Conservation (phyloP, 2,329 filamentous ascomycete genomes). For the Penicillium sp. region DNA sequence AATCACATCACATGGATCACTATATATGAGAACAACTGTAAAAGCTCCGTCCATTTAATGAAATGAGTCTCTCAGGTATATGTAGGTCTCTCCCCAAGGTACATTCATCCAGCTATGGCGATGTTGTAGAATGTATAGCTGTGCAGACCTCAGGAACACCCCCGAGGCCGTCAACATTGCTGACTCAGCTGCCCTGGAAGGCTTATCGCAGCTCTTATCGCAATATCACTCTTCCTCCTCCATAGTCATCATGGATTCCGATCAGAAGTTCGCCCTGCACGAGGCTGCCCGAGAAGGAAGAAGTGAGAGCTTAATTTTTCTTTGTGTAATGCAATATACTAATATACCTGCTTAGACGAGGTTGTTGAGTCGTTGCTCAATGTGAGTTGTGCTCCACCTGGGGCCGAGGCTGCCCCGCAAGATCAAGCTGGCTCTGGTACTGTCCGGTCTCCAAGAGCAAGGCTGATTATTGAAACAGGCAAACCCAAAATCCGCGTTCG, state of each 20-base stretch:
- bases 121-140: too few relatives aligned
- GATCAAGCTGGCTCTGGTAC: not conserved
- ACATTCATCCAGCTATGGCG: not conserved
- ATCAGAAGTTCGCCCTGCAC: conserved; percentile 72
- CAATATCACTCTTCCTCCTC: conserved; percentile 9
- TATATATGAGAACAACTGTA: not conserved
- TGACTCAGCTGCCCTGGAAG: conserved; percentile 2
- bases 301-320: conserved; percentile 54
- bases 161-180: conserved; percentile 1
- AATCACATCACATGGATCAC: not conserved
- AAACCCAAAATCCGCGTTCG: conserved; percentile 72
- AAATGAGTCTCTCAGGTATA: not conserved
- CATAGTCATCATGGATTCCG: conserved; percentile 36
- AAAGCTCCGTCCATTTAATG: not conserved
- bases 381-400: conserved; percentile 42
- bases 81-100: not conserved
- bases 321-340: conserved; percentile 15
- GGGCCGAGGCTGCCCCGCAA: conserved; percentile 26
- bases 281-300: conserved; percentile 81
- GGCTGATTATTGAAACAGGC: conserved; percentile 52
- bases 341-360: conserved; percentile 50
- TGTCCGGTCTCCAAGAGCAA: not conserved
- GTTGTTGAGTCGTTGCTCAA: conserved; percentile 72
- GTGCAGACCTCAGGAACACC: too few relatives aligned
- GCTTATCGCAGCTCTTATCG: conserved; percentile 27